Evolutionary conservation across 2,329 filamentous ascomycete species (phyloP), one percentile per base, ranked within the genome.

Genomic region (Rhytidhysteron rufulum): DNA sequence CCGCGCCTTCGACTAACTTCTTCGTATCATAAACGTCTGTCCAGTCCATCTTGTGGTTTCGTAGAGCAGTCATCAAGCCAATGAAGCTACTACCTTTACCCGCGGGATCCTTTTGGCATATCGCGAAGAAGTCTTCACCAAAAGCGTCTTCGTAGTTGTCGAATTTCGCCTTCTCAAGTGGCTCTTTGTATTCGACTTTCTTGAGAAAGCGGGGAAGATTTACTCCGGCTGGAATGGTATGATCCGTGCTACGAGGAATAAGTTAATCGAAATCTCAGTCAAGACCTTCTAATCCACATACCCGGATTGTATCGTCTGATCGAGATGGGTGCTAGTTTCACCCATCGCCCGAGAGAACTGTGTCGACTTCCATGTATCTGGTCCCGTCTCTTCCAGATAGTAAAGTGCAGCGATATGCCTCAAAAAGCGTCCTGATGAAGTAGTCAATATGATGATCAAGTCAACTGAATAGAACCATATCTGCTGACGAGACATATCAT

Each of bases 1-100:
- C 35, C 2, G 37, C 43, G 13, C 40, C 24, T 2, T 40, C 4
- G 9, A 44, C 31, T n/a, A 46, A 17, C 5, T 39, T 24, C 11
- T 13, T 40, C 0, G 45, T 45, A n/a, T 42, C 32, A 34, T 43
- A 48, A 4, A 45, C 37, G 4, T 48, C 42, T 4, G 37, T 42
- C 45, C 45, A 47, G 16, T 34, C 22, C 42, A 42, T 40, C 21
- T 45, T 40, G 29, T 47, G 32, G 36, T 42, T 40, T 7, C 36
- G 16, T 11, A 42, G n/a, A 4, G 36, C 42, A 9, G 42, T 31
- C 39, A 31, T 31, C 18, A 41, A 33, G 19, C 36, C 43, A 19
- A 43, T 43, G 39, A 45, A 45, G 1, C 34, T 38, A 10, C 40
- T 39, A 4, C 43, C 43, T 5, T 41, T 17, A 18, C 40, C 32